These are phyloP conservation scores for Diddensiella caesifluorescens DNA, from an alignment of 805 yeast species.

Conservation along the genomic window DNA sequence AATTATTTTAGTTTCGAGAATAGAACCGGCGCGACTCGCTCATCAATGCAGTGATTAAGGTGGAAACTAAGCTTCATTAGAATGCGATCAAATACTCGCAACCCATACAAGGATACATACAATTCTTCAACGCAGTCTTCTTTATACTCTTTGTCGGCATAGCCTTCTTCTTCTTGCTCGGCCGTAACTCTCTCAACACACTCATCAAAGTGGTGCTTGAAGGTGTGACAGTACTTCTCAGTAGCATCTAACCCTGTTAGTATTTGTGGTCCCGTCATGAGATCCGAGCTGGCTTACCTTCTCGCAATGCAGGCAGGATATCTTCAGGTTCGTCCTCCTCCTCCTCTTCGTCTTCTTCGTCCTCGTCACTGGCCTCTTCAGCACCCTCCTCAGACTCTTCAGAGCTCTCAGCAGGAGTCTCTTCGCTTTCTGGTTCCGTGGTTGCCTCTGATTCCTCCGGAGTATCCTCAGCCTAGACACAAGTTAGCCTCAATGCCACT, in stretches of 20 bases:
- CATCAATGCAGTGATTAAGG: slow-evolving; percentile 87
- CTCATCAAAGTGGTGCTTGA: slow-evolving; percentile 85
- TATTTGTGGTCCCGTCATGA: background rate
- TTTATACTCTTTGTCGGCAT: slow-evolving; percentile 73
- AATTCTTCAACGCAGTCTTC: slow-evolving; percentile 98
- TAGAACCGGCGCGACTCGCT: slow-evolving; percentile 85
- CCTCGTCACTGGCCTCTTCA: slow-evolving; percentile 38
- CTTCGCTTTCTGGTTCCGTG: no score
- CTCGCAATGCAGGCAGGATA: slow-evolving; percentile 58
- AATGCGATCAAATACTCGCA: background rate
- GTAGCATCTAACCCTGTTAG: slow-evolving; percentile 49
- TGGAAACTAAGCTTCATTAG: slow-evolving; percentile 52
- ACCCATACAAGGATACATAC: slow-evolving; percentile 18
- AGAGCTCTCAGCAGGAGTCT: no score
- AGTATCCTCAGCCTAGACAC: no score
- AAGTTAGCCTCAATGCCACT: no score
- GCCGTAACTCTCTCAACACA: slow-evolving; percentile 93
- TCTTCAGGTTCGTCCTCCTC: slow-evolving; percentile 69
- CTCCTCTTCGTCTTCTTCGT: slow-evolving; percentile 54
- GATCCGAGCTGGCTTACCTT: slow-evolving; percentile 22
- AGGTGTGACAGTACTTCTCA: slow-evolving; percentile 61
- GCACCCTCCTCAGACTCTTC: slow-evolving; percentile 28
- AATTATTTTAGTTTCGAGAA: slow-evolving; percentile 77
- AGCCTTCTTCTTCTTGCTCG: slow-evolving; percentile 78
- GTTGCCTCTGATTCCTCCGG: no score